phyloP scores from a whole-genome alignment of 192 early-diverging fungal species.

The Pilaira anomala region DNA sequence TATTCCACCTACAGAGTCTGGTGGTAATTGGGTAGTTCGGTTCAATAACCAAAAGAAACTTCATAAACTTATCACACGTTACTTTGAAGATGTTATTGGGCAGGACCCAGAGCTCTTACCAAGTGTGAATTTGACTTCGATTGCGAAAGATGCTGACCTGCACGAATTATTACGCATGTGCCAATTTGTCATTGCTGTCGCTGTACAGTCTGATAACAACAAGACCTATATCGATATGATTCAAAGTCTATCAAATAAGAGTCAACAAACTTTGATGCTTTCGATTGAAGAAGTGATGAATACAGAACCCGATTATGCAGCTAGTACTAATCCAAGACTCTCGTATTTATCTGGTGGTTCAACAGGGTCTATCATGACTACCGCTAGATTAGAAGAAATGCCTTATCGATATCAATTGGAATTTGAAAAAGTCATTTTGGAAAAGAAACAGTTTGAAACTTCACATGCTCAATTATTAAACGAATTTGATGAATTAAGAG shows the following conservation, averaged over 20 bases:
- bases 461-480: constrained; percentile 43
- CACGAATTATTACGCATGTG: constrained; percentile 78
- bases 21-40: constrained; percentile 92
- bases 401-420: constrained; percentile 32
- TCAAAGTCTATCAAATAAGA: constrained; percentile 66
- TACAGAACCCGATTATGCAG: constrained; percentile 6
- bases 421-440: constrained; percentile 47
- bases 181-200: constrained; percentile 80
- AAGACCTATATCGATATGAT: constrained; percentile 85
- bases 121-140: constrained; percentile 72
- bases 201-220: constrained; percentile 89
- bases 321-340: constrained; percentile 10
- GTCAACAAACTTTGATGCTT: constrained; percentile 89
- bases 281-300: constrained; percentile 73
- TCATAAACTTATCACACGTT: constrained; percentile 77
- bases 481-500: constrained; percentile 51
- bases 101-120: constrained; percentile 61
- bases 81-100: constrained; percentile 84
- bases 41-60: constrained; percentile 93
- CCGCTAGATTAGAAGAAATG: constrained; percentile 9
- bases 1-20: constrained; percentile 60
- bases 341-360: constrained; percentile 13
- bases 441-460: constrained; percentile 63
- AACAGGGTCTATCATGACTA: constrained; percentile 2
- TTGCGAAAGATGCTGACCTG: constrained; percentile 77